Conservation (phyloP, 202 grass and related monocot species). For the Carex arenaria region DNA sequence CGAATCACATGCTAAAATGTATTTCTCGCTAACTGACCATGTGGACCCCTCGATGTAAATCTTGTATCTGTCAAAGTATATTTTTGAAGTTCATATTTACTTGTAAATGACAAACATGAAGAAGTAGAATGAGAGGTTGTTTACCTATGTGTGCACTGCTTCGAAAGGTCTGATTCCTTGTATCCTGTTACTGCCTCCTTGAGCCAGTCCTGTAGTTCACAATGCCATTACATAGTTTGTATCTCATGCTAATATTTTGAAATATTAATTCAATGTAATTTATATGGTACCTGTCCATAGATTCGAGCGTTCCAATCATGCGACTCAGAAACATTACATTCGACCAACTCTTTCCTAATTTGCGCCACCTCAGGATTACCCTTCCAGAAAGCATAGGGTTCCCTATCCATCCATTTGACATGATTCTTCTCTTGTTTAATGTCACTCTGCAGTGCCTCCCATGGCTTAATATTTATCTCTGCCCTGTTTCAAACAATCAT, state of each 20-base stretch:
- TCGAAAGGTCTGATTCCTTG: conserved; percentile 56
- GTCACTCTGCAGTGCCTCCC: conserved; percentile 44
- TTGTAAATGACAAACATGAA: neutral
- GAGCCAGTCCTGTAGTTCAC: conserved; percentile 56
- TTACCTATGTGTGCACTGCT: conserved; percentile 76
- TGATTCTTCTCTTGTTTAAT: conserved; percentile 46
- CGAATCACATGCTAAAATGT: conserved; percentile 93
- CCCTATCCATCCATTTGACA: conserved; percentile 53
- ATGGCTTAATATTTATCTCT: conserved; percentile 92
- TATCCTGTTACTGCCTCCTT: conserved; percentile 61
- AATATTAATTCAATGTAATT: neutral
- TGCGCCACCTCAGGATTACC: conserved; percentile 69
- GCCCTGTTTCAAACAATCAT: conserved; percentile 34
- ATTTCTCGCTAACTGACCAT: conserved; percentile 93
- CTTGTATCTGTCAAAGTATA: conserved; percentile 48
- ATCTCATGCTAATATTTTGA: neutral
- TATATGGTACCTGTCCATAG: conserved; percentile 51
- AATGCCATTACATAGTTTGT: neutral
- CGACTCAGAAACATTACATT: conserved; percentile 59
- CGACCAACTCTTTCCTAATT: conserved; percentile 48
- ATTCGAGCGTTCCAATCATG: conserved; percentile 83
- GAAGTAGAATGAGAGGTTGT: neutral
- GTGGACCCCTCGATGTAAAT: conserved; percentile 86
- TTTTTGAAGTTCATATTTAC: neutral
- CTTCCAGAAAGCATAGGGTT: conserved; percentile 93